Conservation (phyloP, 2,329 filamentous ascomycete genomes). For the Paraphoma chrysanthemicola region DNA sequence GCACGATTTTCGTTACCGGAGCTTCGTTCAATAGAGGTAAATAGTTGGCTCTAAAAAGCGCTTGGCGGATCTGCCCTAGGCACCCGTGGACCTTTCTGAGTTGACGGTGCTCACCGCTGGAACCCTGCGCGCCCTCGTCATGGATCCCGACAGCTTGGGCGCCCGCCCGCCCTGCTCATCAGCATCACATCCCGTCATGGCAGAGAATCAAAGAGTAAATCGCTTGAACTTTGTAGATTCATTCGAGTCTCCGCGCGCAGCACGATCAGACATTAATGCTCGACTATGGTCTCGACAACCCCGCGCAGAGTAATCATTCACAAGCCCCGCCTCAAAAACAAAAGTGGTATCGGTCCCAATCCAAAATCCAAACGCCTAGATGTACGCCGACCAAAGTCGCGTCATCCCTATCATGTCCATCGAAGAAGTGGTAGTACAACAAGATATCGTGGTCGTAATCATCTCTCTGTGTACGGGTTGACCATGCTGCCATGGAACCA, state of each 20-base stretch:
- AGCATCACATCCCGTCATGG: neutral
- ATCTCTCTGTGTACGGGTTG: slow-evolving; percentile 1
- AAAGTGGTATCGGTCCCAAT: slow-evolving; percentile 7
- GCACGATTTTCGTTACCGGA: neutral
- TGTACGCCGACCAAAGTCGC: neutral
- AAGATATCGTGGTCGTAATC: neutral
- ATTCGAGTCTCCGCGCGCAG: slow-evolving; percentile 1
- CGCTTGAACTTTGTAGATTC: neutral
- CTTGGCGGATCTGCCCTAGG: neutral
- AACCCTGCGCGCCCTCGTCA: slow-evolving; percentile 1
- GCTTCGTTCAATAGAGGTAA: neutral
- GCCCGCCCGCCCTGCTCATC: neutral
- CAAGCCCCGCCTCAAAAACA: neutral
- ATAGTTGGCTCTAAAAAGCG: no score
- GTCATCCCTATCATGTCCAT: neutral
- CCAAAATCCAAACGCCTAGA: neutral
- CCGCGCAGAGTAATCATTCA: neutral
- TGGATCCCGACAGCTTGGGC: neutral
- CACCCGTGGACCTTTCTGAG: neutral
- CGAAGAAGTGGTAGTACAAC: slow-evolving; percentile 3
- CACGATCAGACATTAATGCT: slow-evolving; percentile 6
- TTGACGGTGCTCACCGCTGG: neutral
- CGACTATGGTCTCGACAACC: neutral
- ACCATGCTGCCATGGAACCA: neutral
- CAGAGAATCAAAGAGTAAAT: no score